phyloP scores from a whole-genome alignment of 805 yeast species.

The Kazachstania taianensis region DNA sequence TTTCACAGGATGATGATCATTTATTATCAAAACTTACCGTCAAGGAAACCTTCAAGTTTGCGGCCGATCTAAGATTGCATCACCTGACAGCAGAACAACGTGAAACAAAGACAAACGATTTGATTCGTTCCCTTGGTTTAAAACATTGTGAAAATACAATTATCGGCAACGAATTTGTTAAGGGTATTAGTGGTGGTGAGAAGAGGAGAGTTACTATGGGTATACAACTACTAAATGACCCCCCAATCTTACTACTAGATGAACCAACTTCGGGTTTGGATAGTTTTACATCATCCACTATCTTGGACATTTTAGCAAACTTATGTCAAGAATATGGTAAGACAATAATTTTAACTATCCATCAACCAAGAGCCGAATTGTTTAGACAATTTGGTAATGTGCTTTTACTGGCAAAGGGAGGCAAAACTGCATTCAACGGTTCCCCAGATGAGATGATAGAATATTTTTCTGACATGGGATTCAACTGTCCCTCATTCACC shows the following conservation, averaged over 20 bases:
- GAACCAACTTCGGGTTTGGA: conserved; percentile 90
- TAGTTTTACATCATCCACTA: conserved; percentile 63
- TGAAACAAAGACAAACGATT: conserved; percentile 36
- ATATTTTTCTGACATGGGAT: conserved; percentile 43
- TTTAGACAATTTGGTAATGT: conserved; percentile 59
- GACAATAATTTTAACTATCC: conserved; percentile 68
- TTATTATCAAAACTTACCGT: conserved; percentile 65
- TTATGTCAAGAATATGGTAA: conserved; percentile 47
- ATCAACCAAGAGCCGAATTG: conserved; percentile 69
- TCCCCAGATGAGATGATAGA: conserved; percentile 34
- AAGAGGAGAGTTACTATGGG: conserved; percentile 79
- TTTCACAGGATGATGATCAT: conserved; percentile 71
- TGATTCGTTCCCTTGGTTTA: conserved; percentile 62
- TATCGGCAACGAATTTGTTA: conserved; percentile 48
- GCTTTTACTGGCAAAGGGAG: conserved; percentile 65
- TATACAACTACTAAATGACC: conserved; percentile 62
- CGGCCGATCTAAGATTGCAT: conserved; percentile 60
- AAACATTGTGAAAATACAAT: conserved; percentile 68
- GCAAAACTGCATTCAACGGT: conserved; percentile 61
- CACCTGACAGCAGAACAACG: conserved; percentile 35
- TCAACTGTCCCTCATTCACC: conserved; percentile 46
- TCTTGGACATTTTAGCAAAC: conserved; percentile 47
- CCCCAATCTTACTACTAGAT: conserved; percentile 63
- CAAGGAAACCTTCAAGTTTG: conserved; percentile 60
- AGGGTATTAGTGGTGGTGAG: conserved; percentile 84